Evolutionary conservation across 192 early-diverging fungal species (phyloP), one percentile per base, ranked within the genome.

Genomic region (Coemansia sp.): DNA sequence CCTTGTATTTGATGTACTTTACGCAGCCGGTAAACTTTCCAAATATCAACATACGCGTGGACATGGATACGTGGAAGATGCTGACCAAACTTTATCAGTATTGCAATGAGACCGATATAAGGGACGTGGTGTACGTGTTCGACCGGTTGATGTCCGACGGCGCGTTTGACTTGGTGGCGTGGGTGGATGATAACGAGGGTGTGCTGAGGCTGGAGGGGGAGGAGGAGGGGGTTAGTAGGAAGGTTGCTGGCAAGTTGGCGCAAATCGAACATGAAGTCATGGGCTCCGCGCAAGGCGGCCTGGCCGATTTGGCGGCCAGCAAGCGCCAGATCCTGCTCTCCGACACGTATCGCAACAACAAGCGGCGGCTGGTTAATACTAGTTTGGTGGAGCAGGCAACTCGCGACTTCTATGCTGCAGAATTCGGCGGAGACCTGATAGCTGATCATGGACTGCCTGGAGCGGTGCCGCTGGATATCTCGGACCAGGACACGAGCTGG

Each of bases 1-100:
- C 82, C 17, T 75, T 87, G 37, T 87, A 86, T 59, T 80, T 87
- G 35, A 69, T 86, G 64, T 86, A 86, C 59, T 87, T 80, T 64
- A 85, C 86, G 24, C 86, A 87, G 69, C 86, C 86, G 24, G 81
- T 83, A 42, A 83, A 74, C 63, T 87, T 84, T 48, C 74, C 71
- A 31, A 83, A 81, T 33, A 77, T 82, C 42, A 73, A 45, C 5
- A 83, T 87, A 59, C 79, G 84, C 3, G 73, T 87, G 39, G 73
- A 81, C 19, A 71, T 81, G 78, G 84, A 76, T 57, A 75, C 70
- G 45, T 87, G 84, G 84, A 31, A 27, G 4, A 64, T 73, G 59
- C 40, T 85, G 44, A 66, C 68, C 46, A 67, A 66, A 61, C 73
- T 87, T 42, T 78, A 83, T 62, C 64, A 81, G 63, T 78, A 87